phyloP scores from a whole-genome alignment of 2,329 filamentous ascomycete species.

The Fusarium musae region DNA sequence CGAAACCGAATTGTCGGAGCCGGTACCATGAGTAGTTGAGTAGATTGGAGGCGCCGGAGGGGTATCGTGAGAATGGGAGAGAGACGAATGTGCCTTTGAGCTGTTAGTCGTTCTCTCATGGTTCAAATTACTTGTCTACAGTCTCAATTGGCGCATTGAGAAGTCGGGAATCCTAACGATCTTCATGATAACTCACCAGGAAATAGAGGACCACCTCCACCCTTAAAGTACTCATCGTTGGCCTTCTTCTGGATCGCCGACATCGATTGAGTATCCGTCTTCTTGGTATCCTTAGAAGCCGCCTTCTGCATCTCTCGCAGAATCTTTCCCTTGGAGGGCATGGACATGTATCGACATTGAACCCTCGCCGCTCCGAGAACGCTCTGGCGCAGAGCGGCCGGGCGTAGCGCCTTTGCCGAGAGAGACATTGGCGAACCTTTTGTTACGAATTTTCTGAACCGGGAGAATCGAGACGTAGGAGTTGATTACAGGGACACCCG shows the following conservation, averaged over 20 bases:
- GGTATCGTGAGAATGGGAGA: constrained; percentile 52
- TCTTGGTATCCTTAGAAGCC: constrained; percentile 36
- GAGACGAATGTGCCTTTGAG: constrained; percentile 60
- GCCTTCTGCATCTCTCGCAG: constrained; percentile 46
- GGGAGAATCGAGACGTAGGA: not conserved
- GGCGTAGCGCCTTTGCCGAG: constrained; percentile 37
- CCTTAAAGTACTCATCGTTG: constrained; percentile 49
- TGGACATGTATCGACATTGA: constrained; percentile 44
- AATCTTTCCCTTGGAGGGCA: constrained; percentile 42
- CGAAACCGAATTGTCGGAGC: constrained; percentile 50
- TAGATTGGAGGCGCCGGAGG: constrained; percentile 45
- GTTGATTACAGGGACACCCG: constrained; percentile 15
- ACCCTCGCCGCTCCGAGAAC: constrained; percentile 34
- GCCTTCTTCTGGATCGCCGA: constrained; percentile 47
- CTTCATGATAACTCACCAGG: constrained; percentile 44
- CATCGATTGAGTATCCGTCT: constrained; percentile 46
- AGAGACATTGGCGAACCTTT: constrained; percentile 30
- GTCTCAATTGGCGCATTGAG: constrained; percentile 4
- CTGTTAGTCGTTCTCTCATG: not conserved
- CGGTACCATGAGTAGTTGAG: constrained; percentile 53
- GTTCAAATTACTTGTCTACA: not conserved
- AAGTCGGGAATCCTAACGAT: not conserved
- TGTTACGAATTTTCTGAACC: not conserved
- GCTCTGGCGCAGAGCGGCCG: constrained; percentile 33
- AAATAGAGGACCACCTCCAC: constrained; percentile 50